These are phyloP conservation scores for Leccinum solheimii DNA, from an alignment of 1,284 basidiomycete genomes.

Conservation along the genomic window DNA sequence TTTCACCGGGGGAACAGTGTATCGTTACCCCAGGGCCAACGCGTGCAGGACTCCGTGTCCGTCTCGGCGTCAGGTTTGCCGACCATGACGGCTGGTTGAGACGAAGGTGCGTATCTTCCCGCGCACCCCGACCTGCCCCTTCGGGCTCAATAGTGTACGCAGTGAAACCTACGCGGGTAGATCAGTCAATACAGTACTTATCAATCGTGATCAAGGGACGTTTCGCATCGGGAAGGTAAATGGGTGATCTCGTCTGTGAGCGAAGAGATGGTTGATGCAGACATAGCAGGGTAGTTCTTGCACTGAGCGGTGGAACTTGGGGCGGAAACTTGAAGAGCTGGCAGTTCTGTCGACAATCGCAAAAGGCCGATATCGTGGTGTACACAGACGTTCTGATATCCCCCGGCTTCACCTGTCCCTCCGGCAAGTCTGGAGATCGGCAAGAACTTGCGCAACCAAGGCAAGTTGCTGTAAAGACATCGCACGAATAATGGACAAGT, in stretches of 20 bases:
- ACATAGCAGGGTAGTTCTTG: neutral
- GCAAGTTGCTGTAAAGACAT: neutral
- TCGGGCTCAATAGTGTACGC: constrained; percentile 15
- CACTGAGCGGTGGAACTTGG: neutral
- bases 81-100: constrained; percentile 10
- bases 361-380: neutral
- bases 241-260: constrained; percentile 3
- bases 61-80: neutral
- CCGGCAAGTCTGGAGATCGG: no score
- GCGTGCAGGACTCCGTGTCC: neutral
- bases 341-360: neutral
- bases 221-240: neutral
- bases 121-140: constrained; percentile 10
- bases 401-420: neutral
- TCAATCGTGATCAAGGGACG: neutral
- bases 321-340: neutral
- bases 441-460: neutral
- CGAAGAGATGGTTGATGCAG: neutral
- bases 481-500: neutral
- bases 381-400: neutral
- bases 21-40: constrained; percentile 9
- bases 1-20: constrained; percentile 5
- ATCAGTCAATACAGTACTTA: neutral
- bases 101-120: constrained; percentile 5
- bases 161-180: constrained; percentile 11